Evolutionary conservation across 176 grass and related monocot genomes (phyloP).

Genomic region (Guadua angustifolia): DNA sequence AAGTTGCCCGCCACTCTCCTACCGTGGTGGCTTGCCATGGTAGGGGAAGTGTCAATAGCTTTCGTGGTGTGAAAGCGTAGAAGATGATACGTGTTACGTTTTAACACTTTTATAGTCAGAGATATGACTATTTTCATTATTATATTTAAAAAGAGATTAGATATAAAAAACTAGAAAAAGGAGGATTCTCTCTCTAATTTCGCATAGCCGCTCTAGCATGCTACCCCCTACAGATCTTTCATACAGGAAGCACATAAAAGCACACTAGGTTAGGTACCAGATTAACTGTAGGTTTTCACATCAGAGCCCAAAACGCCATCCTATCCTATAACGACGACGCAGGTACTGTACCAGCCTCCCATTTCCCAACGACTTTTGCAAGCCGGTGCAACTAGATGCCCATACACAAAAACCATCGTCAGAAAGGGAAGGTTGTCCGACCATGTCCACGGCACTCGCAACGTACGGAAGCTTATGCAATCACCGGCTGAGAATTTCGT

Average conservation of each 20-base stretch:
- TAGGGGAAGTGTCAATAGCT: no score
- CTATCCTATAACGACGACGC: not conserved
- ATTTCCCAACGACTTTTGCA: not conserved
- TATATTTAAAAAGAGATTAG: no score
- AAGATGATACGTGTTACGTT: no score
- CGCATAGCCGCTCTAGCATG: not conserved
- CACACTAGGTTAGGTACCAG: not conserved
- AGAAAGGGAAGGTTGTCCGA: not conserved
- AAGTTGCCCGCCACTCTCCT: no score
- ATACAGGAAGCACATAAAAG: not conserved
- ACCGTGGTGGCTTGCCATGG: no score
- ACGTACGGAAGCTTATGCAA: not conserved
- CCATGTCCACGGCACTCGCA: not conserved
- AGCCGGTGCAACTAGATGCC: not conserved
- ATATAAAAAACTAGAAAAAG: no score
- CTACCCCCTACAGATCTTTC: not conserved
- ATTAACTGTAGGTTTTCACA: not conserved
- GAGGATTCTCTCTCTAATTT: not conserved
- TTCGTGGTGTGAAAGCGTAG: no score
- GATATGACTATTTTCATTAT: no score
- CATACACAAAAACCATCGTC: not conserved
- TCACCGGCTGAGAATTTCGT: not conserved
- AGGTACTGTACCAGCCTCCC: conserved; percentile 9
- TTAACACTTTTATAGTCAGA: no score
- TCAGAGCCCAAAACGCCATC: not conserved